Conservation (phyloP, 108 stramenopile species). For the Heterococcus sp. region DNA sequence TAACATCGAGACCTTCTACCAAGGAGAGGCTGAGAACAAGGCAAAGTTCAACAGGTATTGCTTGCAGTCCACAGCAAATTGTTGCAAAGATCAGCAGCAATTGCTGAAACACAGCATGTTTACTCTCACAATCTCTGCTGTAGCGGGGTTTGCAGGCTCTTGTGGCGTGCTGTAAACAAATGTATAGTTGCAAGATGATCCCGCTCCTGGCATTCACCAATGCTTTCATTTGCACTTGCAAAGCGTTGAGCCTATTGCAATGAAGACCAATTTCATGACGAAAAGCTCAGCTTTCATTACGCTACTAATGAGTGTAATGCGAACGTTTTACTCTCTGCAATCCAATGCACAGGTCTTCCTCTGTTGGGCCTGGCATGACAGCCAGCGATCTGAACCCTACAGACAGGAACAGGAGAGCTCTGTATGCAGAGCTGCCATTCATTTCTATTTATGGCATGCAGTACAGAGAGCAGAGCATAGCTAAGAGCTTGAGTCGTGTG, state of each 20-base stretch:
- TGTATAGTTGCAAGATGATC: too few relatives aligned
- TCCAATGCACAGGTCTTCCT: constrained; percentile 1
- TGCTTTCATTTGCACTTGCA: too few relatives aligned
- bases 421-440: constrained; percentile 39
- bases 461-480: constrained; percentile 40
- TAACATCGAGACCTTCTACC: not conserved
- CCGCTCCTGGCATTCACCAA: too few relatives aligned
- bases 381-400: constrained; percentile 23
- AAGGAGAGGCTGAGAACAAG: not conserved
- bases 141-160: not conserved
- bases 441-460: constrained; percentile 40
- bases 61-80: not conserved
- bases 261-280: too few relatives aligned
- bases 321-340: not conserved
- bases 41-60: constrained; percentile 30
- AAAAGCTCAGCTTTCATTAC: not conserved
- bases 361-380: constrained; percentile 30
- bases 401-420: constrained; percentile 33
- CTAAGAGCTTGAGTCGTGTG: constrained; percentile 14
- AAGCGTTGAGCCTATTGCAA: too few relatives aligned
- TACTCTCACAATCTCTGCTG: too few relatives aligned
- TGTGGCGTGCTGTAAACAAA: constrained; percentile 14
- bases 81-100: not conserved
- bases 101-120: not conserved
- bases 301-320: not conserved